phyloP scores from a whole-genome alignment of 2,329 filamentous ascomycete genomes.

The Phoma herbarum region DNA sequence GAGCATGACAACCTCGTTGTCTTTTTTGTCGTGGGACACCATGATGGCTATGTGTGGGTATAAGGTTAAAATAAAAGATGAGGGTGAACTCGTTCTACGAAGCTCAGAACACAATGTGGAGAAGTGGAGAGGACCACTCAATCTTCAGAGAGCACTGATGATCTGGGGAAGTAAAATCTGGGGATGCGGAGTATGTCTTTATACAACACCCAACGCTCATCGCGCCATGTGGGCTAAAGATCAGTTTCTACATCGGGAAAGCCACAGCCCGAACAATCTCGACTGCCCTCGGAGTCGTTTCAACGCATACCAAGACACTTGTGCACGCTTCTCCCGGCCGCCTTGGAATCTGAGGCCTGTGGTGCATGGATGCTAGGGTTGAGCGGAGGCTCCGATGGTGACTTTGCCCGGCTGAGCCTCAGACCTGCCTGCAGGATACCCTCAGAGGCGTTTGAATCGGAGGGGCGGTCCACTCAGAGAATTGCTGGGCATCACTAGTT shows the following conservation, averaged over 20 bases:
- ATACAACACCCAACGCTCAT: slow-evolving; percentile 22
- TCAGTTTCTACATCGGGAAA: slow-evolving; percentile 12
- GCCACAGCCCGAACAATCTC: slow-evolving; percentile 27
- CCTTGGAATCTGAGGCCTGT: slow-evolving; percentile 32
- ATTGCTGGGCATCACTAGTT: slow-evolving; percentile 29
- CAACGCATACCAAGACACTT: slow-evolving; percentile 35
- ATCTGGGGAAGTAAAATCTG: slow-evolving; percentile 38
- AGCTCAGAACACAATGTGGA: slow-evolving; percentile 10
- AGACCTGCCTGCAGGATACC: slow-evolving; percentile 19
- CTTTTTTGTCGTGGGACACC: slow-evolving; percentile 30
- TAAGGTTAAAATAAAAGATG: background rate
- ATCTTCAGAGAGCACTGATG: slow-evolving; percentile 32
- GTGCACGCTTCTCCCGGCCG: slow-evolving; percentile 34
- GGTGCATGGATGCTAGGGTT: slow-evolving; percentile 10
- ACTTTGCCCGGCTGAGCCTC: slow-evolving; percentile 20
- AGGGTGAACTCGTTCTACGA: slow-evolving; percentile 2
- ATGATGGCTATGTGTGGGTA: slow-evolving; percentile 22
- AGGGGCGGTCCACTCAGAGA: slow-evolving; percentile 18
- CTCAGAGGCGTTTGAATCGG: slow-evolving; percentile 22
- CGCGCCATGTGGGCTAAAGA: slow-evolving; percentile 8
- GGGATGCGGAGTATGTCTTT: slow-evolving; percentile 31
- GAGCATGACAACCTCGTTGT: slow-evolving; percentile 40
- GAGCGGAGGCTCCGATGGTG: slow-evolving; percentile 26
- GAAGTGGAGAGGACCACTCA: slow-evolving; percentile 25
- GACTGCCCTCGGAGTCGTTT: slow-evolving; percentile 22